These are phyloP conservation scores for Didymella segeticola DNA, from an alignment of 2,329 filamentous ascomycete genomes.

Conservation along the genomic window DNA sequence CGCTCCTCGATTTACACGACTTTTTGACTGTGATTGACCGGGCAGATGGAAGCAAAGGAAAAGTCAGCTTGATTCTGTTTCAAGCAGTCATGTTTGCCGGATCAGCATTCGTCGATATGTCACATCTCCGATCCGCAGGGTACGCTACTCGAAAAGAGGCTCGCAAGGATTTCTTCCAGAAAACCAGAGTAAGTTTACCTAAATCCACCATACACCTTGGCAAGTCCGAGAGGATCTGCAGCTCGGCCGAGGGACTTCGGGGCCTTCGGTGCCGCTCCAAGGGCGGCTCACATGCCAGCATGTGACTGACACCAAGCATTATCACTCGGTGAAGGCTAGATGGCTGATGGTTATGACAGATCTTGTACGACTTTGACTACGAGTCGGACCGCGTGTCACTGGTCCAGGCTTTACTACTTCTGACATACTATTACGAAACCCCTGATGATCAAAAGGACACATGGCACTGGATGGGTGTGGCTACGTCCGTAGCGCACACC, in stretches of 20 bases:
- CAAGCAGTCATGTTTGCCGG: constrained; percentile 96
- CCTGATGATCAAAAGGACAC: constrained; percentile 97
- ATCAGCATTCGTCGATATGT: constrained; percentile 85
- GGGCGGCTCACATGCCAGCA: constrained; percentile 15
- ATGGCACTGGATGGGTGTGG: constrained; percentile 98
- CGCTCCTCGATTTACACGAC: constrained; percentile 73
- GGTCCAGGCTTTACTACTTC: constrained; percentile 85
- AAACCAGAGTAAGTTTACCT: constrained; percentile 74
- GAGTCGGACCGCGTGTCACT: constrained; percentile 87
- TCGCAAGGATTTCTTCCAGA: constrained; percentile 86
- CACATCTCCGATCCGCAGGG: constrained; percentile 76
- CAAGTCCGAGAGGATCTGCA: constrained; percentile 3
- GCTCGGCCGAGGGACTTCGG: constrained; percentile 20
- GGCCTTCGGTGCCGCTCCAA: constrained; percentile 3
- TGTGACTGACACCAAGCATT: constrained; percentile 3
- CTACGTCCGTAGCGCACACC: constrained; percentile 89
- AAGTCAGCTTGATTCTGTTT: constrained; percentile 84
- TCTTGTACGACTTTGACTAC: constrained; percentile 95
- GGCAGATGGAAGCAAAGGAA: constrained; percentile 72
- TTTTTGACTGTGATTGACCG: constrained; percentile 67
- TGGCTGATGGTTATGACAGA: constrained; percentile 52
- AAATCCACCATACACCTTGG: constrained; percentile 47
- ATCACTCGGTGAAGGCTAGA: background rate
- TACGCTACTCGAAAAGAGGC: constrained; percentile 80
- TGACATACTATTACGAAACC: constrained; percentile 98